These are phyloP conservation scores for Pyrus communis DNA, from an alignment of 306 rosid species.

Conservation along the genomic window DNA sequence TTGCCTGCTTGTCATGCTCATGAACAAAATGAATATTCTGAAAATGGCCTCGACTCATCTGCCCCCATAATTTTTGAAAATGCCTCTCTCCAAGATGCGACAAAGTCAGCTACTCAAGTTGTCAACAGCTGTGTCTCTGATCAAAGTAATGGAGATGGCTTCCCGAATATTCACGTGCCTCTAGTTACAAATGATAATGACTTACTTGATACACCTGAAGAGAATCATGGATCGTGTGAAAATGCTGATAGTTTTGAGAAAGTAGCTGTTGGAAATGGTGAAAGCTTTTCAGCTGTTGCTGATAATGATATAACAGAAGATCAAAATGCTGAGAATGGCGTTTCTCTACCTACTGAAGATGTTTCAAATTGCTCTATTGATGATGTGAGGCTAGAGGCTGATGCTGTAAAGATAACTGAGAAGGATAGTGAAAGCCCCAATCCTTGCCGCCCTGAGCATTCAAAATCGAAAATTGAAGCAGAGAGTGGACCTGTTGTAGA, in stretches of 20 bases:
- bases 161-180: conserved; percentile 9
- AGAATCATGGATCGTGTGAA: conserved; percentile 5
- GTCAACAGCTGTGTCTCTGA: conserved; percentile 4
- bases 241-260: neutral
- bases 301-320: neutral
- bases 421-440: conserved; percentile 10
- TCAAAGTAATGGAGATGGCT: conserved; percentile 11
- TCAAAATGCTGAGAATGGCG: conserved; percentile 2
- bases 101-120: conserved; percentile 5
- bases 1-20: neutral
- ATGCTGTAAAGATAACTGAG: neutral
- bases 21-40: conserved; percentile 8
- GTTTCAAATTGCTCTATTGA: neutral
- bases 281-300: neutral
- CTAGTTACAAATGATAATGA: conserved; percentile 2
- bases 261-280: conserved; percentile 8
- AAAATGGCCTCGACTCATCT: neutral
- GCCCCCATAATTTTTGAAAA: neutral
- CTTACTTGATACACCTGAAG: conserved; percentile 16
- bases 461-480: conserved; percentile 1
- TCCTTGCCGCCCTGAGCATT: conserved; percentile 2
- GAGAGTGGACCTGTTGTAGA: neutral
- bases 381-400: conserved; percentile 12
- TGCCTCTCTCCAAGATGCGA: conserved; percentile 1
- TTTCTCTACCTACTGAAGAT: conserved; percentile 6